Evolutionary conservation across 768 basidiomycete species (phyloP), one percentile per base, ranked within the genome.

Genomic region (Mycena galopus): DNA sequence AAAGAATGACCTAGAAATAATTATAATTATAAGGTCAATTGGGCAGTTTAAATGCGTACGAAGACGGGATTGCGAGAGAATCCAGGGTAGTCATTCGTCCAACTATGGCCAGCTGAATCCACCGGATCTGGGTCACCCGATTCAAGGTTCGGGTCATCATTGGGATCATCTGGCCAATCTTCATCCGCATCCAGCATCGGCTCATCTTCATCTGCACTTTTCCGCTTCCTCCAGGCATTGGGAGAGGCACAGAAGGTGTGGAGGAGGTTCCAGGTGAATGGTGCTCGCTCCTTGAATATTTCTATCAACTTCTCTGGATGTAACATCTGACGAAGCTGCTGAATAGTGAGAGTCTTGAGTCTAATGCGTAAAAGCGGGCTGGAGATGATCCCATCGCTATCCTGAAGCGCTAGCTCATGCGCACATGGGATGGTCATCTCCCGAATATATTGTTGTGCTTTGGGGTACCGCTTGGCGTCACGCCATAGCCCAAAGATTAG

Each of bases 1-100:
- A 30, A 17, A 74, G 21, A 37, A 63, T 71, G 11, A 53, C 73
- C 73, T 76, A 19, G 4, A 11, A 16, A 21, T 4, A 16, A 44
- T 44, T 44, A 21, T 44, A 21, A 14, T 37, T 14, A 37, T 37
- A n/a, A n/a, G n/a, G n/a, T 21, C 8, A 44, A 44, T 44, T 4
- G 42, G 42, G 42, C 17, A 16, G 5, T 11, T 5, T 3, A 14
- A 25, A 32, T 25, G 29, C 30, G 39, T 42, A 77, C 77, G 47
- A 75, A 70, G 10, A 65, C 44, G 5, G 77, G 77, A 73, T 78
- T 77, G 23, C 73, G 75, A 19, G 61, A 37, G 73, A 77, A 79
- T 12, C 78, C 76, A 53, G 19, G 51, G 39, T 25, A 39, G 4
- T 58, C 33, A n/a, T 33, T 29, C 72, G 53, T 27, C 53, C 53